A percentile compares a stretch with the other conserved stretches of the same genome.
phyloP scores from a whole-genome alignment of 1,284 basidiomycete species.

The Tilletia horrida region DNA sequence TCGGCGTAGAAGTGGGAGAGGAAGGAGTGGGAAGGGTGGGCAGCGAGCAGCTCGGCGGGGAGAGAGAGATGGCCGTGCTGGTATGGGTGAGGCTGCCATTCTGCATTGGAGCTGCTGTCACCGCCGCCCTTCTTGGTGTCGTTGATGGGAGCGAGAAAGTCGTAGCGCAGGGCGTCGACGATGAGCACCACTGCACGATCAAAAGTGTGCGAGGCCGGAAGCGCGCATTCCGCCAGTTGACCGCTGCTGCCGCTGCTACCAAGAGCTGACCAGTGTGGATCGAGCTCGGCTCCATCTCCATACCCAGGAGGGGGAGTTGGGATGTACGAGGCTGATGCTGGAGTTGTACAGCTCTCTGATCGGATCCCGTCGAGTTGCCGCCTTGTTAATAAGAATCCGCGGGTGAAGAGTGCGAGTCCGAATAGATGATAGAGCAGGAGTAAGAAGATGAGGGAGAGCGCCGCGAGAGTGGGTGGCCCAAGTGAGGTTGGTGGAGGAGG shows the following conservation, averaged over 20 bases:
- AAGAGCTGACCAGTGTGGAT: constrained; percentile 30
- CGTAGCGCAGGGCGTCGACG: constrained; percentile 89
- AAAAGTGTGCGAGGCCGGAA: constrained; percentile 31
- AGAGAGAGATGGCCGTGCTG: constrained; percentile 80
- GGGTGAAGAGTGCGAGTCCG: constrained; percentile 45
- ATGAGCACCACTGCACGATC: constrained; percentile 73
- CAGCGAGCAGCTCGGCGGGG: constrained; percentile 68
- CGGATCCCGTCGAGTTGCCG: constrained; percentile 34
- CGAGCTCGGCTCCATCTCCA: not conserved
- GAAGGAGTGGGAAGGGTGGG: constrained; percentile 69
- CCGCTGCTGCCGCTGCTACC: constrained; percentile 17
- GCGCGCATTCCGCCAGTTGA: constrained; percentile 35
- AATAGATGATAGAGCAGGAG: constrained; percentile 33
- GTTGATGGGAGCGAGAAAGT: constrained; percentile 72
- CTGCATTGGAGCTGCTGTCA: not conserved
- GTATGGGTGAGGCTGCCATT: constrained; percentile 57
- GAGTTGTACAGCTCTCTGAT: not conserved
- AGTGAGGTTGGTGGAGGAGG: constrained; percentile 24
- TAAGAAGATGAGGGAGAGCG: constrained; percentile 31
- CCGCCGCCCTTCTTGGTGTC: not conserved
- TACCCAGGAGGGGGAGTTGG: constrained; percentile 2
- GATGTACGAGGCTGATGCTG: constrained; percentile 13
- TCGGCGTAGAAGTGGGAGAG: constrained; percentile 86
- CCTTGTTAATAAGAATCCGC: constrained; percentile 49
- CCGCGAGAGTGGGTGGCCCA: constrained; percentile 26